Conservation (phyloP, 306 rosid genomes). For the Quercus ilex region DNA sequence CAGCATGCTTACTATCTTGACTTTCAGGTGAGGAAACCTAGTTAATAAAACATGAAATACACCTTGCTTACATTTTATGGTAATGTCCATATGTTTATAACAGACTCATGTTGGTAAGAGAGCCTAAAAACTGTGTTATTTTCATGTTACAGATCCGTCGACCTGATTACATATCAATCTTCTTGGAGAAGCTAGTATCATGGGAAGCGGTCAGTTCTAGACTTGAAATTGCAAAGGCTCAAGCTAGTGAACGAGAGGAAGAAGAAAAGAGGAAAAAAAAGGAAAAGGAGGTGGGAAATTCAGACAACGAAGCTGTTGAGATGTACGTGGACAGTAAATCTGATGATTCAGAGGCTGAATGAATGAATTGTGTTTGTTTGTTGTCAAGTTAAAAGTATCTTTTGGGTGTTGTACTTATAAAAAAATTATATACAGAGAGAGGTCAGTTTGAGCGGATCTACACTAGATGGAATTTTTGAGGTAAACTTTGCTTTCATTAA, state of each 20-base stretch:
- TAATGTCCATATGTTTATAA: background rate
- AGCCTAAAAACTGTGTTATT: conserved; percentile 9
- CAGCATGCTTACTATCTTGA: conserved; percentile 98
- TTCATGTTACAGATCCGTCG: conserved; percentile 53
- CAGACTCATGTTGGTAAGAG: background rate
- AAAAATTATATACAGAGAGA: background rate
- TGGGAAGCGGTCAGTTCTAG: conserved; percentile 77
- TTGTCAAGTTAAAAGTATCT: background rate
- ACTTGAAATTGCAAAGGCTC: conserved; percentile 71
- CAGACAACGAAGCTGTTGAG: conserved; percentile 26
- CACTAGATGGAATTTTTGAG: background rate
- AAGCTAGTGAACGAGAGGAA: conserved; percentile 43
- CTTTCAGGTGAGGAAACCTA: conserved; percentile 57
- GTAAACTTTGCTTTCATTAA: no score
- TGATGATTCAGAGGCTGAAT: conserved; percentile 32
- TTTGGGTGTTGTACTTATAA: conserved; percentile 1
- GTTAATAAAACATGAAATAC: conserved; percentile 6
- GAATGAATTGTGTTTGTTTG: conserved; percentile 21
- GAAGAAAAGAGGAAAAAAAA: conserved; percentile 39
- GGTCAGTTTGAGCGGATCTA: background rate
- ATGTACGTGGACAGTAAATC: conserved; percentile 34
- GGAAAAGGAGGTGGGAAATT: conserved; percentile 29
- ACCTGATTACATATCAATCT: conserved; percentile 60
- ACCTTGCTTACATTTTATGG: background rate
- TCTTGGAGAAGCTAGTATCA: conserved; percentile 74